Percentiles rank a stretch among this genome's conserved stretches.
Evolutionary conservation across 106 monocot species (phyloP).

Genomic region (Gastrodia elata): DNA sequence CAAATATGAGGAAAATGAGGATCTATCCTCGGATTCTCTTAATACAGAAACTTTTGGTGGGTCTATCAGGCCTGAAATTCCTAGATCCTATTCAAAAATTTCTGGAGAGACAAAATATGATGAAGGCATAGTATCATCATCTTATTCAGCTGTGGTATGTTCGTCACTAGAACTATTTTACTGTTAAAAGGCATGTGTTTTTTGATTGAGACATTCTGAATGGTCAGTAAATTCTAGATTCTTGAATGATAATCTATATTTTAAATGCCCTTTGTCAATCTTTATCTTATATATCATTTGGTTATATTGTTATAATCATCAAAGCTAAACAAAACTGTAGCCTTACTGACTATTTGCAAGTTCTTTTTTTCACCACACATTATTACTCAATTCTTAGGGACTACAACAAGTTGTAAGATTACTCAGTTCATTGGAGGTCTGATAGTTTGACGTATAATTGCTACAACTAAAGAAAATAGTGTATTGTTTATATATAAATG

Average conservation of each 20-base stretch:
- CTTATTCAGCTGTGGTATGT: constrained; percentile 33
- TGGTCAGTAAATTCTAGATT: background rate
- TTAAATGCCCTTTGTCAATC: background rate
- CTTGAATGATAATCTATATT: background rate
- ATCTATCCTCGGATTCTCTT: constrained; percentile 11
- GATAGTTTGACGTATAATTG: no score
- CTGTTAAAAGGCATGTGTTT: background rate
- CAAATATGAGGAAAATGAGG: constrained; percentile 17
- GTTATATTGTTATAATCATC: background rate
- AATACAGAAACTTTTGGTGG: constrained; percentile 29
- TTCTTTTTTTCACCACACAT: background rate
- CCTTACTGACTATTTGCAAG: background rate
- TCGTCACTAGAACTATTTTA: background rate
- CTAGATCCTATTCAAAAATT: constrained; percentile 16
- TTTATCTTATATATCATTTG: background rate
- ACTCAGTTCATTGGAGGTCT: background rate
- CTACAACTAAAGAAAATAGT: background rate
- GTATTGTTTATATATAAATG: background rate
- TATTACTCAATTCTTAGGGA: background rate
- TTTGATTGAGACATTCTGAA: background rate
- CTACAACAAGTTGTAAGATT: background rate
- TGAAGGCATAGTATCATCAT: constrained; percentile 27
- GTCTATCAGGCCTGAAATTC: constrained; percentile 11
- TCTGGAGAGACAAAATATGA: constrained; percentile 20
- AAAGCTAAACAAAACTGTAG: background rate